These are phyloP conservation scores for Trichoderma atrobrunneum DNA, from an alignment of 2,329 filamentous ascomycete genomes.

Conservation along the genomic window DNA sequence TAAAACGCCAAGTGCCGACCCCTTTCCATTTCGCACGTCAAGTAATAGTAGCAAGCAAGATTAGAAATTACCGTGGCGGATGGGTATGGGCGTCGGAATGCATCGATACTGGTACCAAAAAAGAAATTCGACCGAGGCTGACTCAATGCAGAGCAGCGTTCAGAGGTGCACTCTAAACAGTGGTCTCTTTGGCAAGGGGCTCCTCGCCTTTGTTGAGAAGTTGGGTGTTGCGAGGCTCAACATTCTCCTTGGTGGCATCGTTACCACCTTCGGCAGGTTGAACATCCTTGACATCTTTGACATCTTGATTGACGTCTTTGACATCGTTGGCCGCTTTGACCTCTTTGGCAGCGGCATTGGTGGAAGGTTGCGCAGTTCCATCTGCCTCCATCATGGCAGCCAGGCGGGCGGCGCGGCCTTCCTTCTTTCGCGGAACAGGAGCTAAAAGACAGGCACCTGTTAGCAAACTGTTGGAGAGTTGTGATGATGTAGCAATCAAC, in stretches of 20 bases:
- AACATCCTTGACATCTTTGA: not conserved
- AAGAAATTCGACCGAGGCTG: not conserved
- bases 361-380: constrained; percentile 21
- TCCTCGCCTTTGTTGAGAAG: not conserved
- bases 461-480: constrained; percentile 20
- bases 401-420: constrained; percentile 52
- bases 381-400: constrained; percentile 51
- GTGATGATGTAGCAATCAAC: not conserved
- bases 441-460: constrained; percentile 31
- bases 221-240: not conserved
- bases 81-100: not conserved
- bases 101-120: not conserved
- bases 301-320: not conserved
- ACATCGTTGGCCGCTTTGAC: not conserved
- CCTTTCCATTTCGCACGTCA: not conserved
- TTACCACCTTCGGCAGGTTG: not conserved
- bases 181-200: not conserved
- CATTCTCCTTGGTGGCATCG: constrained; percentile 9
- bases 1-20: constrained; percentile 6
- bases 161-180: not conserved
- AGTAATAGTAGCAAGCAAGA: not conserved
- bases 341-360: not conserved
- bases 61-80: not conserved
- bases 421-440: constrained; percentile 53
- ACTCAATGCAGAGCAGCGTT: not conserved